phyloP scores from a whole-genome alignment of 495 filamentous ascomycete genomes.

The Penicillium goetzii region DNA sequence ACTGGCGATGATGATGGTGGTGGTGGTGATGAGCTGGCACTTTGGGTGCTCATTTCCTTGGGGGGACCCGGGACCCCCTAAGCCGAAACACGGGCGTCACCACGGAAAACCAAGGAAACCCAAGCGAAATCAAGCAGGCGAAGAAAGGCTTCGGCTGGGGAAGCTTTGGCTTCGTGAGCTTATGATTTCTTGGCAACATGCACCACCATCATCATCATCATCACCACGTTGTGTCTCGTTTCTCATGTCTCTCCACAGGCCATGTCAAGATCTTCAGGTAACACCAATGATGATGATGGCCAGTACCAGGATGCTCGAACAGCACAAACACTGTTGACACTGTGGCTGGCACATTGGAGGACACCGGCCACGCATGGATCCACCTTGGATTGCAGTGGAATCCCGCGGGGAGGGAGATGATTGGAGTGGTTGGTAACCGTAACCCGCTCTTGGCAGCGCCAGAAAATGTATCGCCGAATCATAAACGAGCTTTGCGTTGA shows the following conservation, averaged over 20 bases:
- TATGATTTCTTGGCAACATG: slow-evolving; percentile 1
- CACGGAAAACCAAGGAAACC: slow-evolving; percentile 2
- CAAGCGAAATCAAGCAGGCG: slow-evolving; percentile 1
- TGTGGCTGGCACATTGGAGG: slow-evolving; percentile 1
- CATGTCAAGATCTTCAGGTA: not conserved
- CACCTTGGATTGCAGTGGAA: not conserved
- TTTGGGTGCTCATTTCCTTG: not conserved
- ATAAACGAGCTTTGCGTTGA: not conserved
- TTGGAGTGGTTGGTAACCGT: not conserved
- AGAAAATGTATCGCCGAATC: not conserved
- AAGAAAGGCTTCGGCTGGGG: slow-evolving; percentile 3
- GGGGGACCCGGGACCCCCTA: not conserved
- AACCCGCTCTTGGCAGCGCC: slow-evolving; percentile 2
- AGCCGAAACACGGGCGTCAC: slow-evolving; percentile 2
- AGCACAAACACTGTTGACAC: not conserved
- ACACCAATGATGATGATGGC: not conserved
- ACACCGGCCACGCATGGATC: not conserved
- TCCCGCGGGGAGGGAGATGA: not conserved
- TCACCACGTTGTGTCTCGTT: not conserved
- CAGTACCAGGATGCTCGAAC: not conserved
- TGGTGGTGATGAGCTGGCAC: not conserved
- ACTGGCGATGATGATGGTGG: not conserved
- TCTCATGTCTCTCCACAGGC: not conserved
- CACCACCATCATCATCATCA: not conserved
- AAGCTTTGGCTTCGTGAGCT: not conserved